Evolutionary conservation across 73 alveolate species (phyloP), one percentile per base, ranked within the genome.

Genomic region (Paramecium pentaurelia): DNA sequence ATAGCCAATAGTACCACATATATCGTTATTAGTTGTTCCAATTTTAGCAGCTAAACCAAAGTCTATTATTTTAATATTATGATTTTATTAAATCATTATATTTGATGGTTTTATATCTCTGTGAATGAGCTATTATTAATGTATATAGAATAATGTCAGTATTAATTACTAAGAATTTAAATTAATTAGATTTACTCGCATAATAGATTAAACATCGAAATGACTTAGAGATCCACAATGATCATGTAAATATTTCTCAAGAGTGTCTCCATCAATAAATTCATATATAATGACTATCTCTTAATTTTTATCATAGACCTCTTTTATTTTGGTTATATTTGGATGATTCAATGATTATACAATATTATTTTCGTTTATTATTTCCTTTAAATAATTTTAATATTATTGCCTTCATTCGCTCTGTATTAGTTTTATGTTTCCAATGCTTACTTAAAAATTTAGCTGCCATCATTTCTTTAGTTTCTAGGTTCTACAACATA

Each of bases 11-110:
- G 91, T 80, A n/a, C 91, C 91, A 80, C 91, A 80, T 0, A 45
- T 80, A 22, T 80, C 71, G 5, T 20, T 20, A 38, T 20, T 36
- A 64, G 28, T 64, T 10, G 70, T 10, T 36, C 88, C 60, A 30
- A 75, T 37, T 38, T 36, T 75, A 3, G 88, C 18, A 38, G 88
- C 58, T 22, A 98, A 95, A 10, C 99, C 99, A 96, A 98, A 98
- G 86, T 97, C 99, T 58, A 97, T 98, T 30, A 97, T 86, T 93
- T 97, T 97, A 28, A 97, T 90, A 64, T 88, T 94, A 71, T 96
- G 95, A 91, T 97, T 96, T 14, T 93, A 94, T 85, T 96, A 96
- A 28, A 95, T 94, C 91, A 96, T 89, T 25, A 96, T 71, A 92
- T 96, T 96, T 38, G 93, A 96, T 0, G 97, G 97, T 47, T 96